A percentile compares a stretch with the other conserved stretches of the same genome.
Conservation (phyloP, 2,329 filamentous ascomycete species). For the Verticillium dahliae region DNA sequence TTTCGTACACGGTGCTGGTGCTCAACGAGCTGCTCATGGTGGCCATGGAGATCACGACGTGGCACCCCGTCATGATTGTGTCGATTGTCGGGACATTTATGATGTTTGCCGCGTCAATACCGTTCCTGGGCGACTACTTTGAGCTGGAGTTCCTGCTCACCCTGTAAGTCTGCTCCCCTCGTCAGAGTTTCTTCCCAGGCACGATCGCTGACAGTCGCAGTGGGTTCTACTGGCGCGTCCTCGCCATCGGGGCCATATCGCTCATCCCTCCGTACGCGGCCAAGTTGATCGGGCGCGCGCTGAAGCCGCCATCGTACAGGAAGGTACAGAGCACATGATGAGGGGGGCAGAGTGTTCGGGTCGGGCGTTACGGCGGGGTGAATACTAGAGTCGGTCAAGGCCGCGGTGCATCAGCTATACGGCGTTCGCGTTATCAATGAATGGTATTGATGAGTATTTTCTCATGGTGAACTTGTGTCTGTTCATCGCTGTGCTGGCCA, state of each 20-base stretch:
- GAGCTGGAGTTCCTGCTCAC: conserved; percentile 75
- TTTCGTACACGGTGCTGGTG: conserved; percentile 86
- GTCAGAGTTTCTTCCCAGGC: background rate
- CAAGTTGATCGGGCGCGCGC: conserved; percentile 76
- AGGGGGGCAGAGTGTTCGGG: background rate
- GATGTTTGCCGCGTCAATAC: conserved; percentile 75
- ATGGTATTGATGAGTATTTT: no score
- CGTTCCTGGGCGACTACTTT: conserved; percentile 85
- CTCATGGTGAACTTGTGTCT: no score
- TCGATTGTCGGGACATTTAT: conserved; percentile 76
- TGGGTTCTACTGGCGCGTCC: conserved; percentile 83
- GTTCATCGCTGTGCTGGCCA: no score
- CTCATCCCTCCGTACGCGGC: conserved; percentile 81
- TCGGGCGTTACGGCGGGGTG: background rate
- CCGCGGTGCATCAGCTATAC: background rate
- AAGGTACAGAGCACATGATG: conserved; percentile 64
- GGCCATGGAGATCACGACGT: conserved; percentile 90
- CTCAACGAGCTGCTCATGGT: conserved; percentile 97
- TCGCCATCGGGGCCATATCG: conserved; percentile 71
- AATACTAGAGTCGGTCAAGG: background rate
- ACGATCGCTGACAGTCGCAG: conserved; percentile 27
- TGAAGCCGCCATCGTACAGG: conserved; percentile 89
- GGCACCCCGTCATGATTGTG: conserved; percentile 89
- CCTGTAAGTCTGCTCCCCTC: conserved; percentile 38
- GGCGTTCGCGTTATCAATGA: background rate